Percentiles rank a stretch among this genome's conserved stretches.
These are phyloP conservation scores for Adansonia madagascariensis DNA, from an alignment of 441 rosid species.

Conservation along the genomic window DNA sequence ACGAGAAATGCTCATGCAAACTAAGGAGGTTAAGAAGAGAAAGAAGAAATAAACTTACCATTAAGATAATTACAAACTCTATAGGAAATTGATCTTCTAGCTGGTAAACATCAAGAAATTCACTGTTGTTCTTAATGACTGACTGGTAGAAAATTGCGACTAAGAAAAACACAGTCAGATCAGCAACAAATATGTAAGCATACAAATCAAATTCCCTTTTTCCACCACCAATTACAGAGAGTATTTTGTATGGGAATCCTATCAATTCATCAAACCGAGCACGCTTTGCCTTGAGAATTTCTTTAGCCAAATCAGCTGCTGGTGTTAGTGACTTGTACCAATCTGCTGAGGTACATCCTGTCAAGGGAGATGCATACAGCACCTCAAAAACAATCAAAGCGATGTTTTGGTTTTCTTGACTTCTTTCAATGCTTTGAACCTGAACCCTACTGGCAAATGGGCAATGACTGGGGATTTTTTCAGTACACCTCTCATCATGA, in stretches of 20 bases:
- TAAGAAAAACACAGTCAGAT: constrained; percentile 86
- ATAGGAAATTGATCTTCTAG: constrained; percentile 98
- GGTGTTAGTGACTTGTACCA: constrained; percentile 94
- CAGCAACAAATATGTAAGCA: constrained; percentile 96
- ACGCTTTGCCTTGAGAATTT: constrained; percentile 70
- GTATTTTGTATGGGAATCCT: constrained; percentile 74
- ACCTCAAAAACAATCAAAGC: constrained; percentile 96
- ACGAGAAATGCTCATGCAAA: constrained; percentile 19
- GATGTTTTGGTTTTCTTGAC: constrained; percentile 67
- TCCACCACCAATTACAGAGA: constrained; percentile 97
- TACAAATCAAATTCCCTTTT: constrained; percentile 95
- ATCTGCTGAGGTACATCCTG: constrained; percentile 71
- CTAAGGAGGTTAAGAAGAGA: constrained; percentile 17
- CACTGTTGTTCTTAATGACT: constrained; percentile 88
- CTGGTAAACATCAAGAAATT: constrained; percentile 93
- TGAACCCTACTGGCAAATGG: constrained; percentile 87
- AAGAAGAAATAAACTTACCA: constrained; percentile 54
- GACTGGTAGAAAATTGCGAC: constrained; percentile 92
- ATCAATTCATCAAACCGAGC: constrained; percentile 65
- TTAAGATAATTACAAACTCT: constrained; percentile 82
- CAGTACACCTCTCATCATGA: constrained; percentile 73
- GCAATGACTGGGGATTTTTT: constrained; percentile 60
- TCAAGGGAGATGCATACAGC: constrained; percentile 79
- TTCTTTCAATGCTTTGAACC: constrained; percentile 96
- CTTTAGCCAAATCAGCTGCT: constrained; percentile 90